A percentile compares a stretch with the other conserved stretches of the same genome.
Conservation (phyloP, 257 asterid genomes). For the Capsicum pubescens region DNA sequence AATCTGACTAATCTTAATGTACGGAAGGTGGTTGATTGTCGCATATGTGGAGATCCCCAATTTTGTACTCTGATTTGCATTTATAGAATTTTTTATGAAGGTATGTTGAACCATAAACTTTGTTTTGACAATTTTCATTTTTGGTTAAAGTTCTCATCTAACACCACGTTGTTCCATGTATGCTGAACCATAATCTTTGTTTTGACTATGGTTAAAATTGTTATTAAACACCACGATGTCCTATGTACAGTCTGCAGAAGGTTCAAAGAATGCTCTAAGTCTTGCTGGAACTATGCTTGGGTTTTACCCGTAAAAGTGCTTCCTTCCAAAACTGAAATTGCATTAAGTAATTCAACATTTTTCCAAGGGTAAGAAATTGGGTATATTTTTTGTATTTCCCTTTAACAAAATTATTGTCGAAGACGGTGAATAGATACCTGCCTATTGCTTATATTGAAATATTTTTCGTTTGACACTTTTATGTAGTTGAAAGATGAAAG, state of each 20-base stretch:
- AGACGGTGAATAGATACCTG: constrained; percentile 27
- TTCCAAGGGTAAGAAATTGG: constrained; percentile 59
- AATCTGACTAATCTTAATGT: neutral
- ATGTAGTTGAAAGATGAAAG: no score
- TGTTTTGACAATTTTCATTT: no score
- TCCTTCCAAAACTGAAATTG: constrained; percentile 67
- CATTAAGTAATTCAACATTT: constrained; percentile 46
- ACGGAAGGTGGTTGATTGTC: constrained; percentile 64
- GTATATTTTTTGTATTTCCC: neutral
- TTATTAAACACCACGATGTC: neutral
- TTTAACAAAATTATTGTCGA: neutral
- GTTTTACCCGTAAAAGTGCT: constrained; percentile 62
- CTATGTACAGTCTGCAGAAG: constrained; percentile 25
- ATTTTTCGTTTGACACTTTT: no score
- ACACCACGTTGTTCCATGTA: neutral
- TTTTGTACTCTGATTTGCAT: constrained; percentile 71
- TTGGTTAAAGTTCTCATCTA: no score
- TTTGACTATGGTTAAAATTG: constrained; percentile 44
- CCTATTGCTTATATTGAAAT: no score
- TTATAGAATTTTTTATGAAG: constrained; percentile 60
- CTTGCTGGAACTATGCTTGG: constrained; percentile 69
- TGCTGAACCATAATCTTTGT: constrained; percentile 59
- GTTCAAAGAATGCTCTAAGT: neutral
- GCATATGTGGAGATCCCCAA: constrained; percentile 67
- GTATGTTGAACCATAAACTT: constrained; percentile 26